Evolutionary conservation across 352 stramenopile species (phyloP).

Genomic region (Phytopythium oedochilum): DNA sequence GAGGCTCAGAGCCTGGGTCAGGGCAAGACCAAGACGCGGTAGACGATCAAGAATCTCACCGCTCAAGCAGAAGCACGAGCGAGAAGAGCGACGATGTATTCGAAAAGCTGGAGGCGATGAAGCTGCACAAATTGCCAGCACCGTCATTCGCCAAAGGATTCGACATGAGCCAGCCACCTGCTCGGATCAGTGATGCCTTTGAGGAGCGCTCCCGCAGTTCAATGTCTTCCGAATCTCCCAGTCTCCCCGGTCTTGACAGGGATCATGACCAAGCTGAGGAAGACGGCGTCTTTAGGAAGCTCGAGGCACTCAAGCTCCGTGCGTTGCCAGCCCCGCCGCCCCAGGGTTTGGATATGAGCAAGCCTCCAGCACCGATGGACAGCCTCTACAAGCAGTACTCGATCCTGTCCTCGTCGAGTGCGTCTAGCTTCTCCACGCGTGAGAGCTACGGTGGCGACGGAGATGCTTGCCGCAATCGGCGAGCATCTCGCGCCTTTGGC

Average conservation of each 20-base stretch:
- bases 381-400: conserved; percentile 4
- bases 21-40: background rate
- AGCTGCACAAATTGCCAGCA: background rate
- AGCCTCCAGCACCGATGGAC: conserved; percentile 3
- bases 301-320: background rate
- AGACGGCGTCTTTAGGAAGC: background rate
- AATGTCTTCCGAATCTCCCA: background rate
- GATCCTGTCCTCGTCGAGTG: conserved; percentile 4
- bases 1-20: background rate
- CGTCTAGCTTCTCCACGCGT: background rate
- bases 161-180: conserved; percentile 35
- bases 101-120: background rate
- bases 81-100: background rate
- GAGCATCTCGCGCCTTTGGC: conserved; percentile 1
- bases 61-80: background rate
- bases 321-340: background rate
- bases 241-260: background rate
- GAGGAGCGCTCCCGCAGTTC: background rate
- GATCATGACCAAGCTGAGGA: background rate
- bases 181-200: conserved; percentile 13
- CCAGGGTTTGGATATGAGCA: conserved; percentile 7
- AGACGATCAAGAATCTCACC: background rate
- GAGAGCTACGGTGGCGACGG: background rate
- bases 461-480: too few relatives aligned
- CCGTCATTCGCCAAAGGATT: background rate